phyloP scores from a whole-genome alignment of 352 stramenopile genomes.

The Phytophthora sp. region DNA sequence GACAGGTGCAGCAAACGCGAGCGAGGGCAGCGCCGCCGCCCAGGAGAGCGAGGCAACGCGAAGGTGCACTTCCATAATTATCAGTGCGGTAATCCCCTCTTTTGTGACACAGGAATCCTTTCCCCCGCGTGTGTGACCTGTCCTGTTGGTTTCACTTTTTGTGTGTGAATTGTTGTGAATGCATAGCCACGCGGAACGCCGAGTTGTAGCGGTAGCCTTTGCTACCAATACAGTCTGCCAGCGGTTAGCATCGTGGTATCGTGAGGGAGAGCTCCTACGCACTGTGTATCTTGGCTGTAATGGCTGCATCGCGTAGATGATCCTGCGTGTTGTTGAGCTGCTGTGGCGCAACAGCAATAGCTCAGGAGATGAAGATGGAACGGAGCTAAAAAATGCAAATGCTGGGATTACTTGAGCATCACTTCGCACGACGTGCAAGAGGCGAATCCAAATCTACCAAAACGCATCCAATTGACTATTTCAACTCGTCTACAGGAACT shows the following conservation, averaged over 20 bases:
- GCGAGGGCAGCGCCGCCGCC: background rate
- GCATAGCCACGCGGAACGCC: constrained; percentile 5
- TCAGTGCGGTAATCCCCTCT: no score
- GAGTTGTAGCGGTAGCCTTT: constrained; percentile 8
- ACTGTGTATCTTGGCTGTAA: constrained; percentile 17
- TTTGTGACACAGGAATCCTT: no score
- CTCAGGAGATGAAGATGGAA: background rate
- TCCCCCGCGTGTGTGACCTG: no score
- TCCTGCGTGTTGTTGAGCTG: constrained; percentile 9
- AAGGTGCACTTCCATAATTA: no score
- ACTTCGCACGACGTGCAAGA: constrained; percentile 19
- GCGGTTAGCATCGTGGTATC: constrained; percentile 1
- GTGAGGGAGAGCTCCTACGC: background rate
- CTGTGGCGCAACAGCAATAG: background rate
- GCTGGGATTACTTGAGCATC: constrained; percentile 44
- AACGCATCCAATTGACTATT: constrained; percentile 30
- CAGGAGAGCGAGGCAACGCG: background rate
- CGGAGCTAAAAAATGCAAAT: constrained; percentile 36
- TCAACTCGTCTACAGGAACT: constrained; percentile 84
- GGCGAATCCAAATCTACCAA: constrained; percentile 43
- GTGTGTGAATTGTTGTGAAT: no score
- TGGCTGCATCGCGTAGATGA: background rate
- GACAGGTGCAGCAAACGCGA: background rate
- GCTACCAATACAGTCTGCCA: constrained; percentile 16
- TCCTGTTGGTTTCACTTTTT: no score